Percentiles rank a stretch among this genome's conserved stretches.
These are phyloP conservation scores for Catunica adiposa DNA, from an alignment of 2,329 filamentous ascomycete genomes.

Conservation along the genomic window DNA sequence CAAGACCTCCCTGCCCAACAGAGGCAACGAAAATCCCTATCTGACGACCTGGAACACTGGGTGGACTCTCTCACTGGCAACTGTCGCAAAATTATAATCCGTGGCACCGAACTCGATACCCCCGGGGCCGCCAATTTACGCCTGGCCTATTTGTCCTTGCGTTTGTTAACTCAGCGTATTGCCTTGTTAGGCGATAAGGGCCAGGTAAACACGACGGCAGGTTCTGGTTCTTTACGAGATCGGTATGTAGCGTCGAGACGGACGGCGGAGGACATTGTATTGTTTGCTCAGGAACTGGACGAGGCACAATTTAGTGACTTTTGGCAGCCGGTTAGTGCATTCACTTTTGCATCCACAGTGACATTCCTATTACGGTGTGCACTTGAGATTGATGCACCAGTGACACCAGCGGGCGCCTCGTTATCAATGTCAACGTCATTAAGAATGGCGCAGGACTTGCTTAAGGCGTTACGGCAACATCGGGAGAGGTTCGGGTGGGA, in stretches of 20 bases:
- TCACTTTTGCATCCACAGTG: conserved; percentile 31
- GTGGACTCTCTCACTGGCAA: conserved; percentile 25
- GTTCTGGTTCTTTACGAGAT: conserved; percentile 13
- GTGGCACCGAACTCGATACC: conserved; percentile 25
- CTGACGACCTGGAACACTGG: conserved; percentile 26
- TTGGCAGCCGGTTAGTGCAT: conserved; percentile 32
- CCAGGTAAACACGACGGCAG: not conserved
- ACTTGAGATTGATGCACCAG: conserved; percentile 25
- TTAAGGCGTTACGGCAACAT: conserved; percentile 25
- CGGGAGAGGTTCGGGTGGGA: conserved; percentile 30
- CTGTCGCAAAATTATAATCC: conserved; percentile 25
- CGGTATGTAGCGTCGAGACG: conserved; percentile 27
- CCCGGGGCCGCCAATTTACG: conserved; percentile 35
- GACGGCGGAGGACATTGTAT: conserved; percentile 32
- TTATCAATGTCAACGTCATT: conserved; percentile 26
- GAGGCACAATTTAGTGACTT: conserved; percentile 30
- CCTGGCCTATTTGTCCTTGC: conserved; percentile 32
- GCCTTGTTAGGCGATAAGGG: conserved; percentile 20
- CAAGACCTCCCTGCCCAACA: conserved; percentile 16
- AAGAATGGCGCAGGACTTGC: conserved; percentile 27
- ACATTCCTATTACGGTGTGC: conserved; percentile 34
- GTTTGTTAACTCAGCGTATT: conserved; percentile 31
- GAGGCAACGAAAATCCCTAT: not conserved
- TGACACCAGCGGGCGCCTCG: conserved; percentile 17
- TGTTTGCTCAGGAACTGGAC: conserved; percentile 30